Base-by-base conservation (phyloP, 2,329 filamentous ascomycete species). In the Lecanicillium sp. region DNA sequence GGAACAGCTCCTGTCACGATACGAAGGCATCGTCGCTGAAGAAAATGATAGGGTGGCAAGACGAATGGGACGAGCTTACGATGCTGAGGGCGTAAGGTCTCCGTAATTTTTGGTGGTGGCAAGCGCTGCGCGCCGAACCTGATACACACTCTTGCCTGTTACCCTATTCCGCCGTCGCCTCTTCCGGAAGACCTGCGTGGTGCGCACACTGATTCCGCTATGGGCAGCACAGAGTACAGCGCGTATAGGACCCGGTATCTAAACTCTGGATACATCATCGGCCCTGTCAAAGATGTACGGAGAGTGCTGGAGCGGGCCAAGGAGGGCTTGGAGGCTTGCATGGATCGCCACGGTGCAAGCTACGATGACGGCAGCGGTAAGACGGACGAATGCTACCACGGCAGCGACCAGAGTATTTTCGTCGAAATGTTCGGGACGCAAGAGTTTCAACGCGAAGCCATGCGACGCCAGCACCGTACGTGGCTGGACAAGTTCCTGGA, bases 401-500 rank as follows among this genome's bases (percentile, higher is more conserved):
- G 52, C 3, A 54, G 49, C 32, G 54, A 57, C 36, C 55, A 57
- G 42, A 47, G 46, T 41, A 47, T 57, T 42, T 56, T 54, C 40
- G 45, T 44, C 36, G 52, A 53, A 39, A 54, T 56, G 36, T 49
- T 50, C 30, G 54, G 52, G 18, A 49, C 54, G 44, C 55, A 56
- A 20, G 54, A 56, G 42, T 52, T 48, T 38, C 51, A 54, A 27
- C 51, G 54, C 29, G 53, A 56, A 25, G 46, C 49, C 29, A 52
- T 55, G 48, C 49, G 54, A 12, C 52, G 53, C 5, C 47, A 48
- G 11, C 47, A 55, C 36, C 49, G 51, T 28, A 44, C 36, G 10
- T 18, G 32, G 1, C 27, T 46, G 8, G 51, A 53, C 36, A 36
- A 42, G 14, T 37, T 43, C 25, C 29, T 54, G 9, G 52, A 56